These are phyloP conservation scores for Ceratocystis destructans DNA, from an alignment of 2,329 filamentous ascomycete genomes.

Conservation along the genomic window DNA sequence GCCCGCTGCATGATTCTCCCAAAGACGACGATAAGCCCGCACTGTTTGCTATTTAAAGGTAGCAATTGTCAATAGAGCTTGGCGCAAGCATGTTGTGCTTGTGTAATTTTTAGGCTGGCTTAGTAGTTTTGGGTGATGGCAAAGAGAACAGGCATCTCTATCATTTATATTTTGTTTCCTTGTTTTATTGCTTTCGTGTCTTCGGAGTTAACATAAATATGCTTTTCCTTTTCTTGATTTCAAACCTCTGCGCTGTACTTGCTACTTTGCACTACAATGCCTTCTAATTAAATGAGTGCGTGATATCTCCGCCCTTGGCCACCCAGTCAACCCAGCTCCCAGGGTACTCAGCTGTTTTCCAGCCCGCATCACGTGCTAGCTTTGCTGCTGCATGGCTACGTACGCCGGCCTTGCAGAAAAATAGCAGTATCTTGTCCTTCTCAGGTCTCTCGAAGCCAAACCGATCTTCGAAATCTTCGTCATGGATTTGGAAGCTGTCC, in stretches of 20 bases:
- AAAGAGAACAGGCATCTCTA: neutral
- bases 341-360: slow-evolving; percentile 58
- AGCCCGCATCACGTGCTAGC: slow-evolving; percentile 65
- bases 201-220: neutral
- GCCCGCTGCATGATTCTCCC: slow-evolving; percentile 30
- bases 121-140: neutral
- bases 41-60: neutral
- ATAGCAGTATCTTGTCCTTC: slow-evolving; percentile 50
- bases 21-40: neutral
- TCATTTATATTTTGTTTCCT: neutral
- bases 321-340: slow-evolving; percentile 78
- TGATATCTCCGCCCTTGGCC: slow-evolving; percentile 45
- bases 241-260: neutral
- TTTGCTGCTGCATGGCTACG: slow-evolving; percentile 63
- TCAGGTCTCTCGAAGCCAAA: slow-evolving; percentile 62
- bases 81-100: neutral
- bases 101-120: neutral
- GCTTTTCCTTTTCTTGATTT: neutral
- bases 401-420: slow-evolving; percentile 90
- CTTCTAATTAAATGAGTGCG: slow-evolving; percentile 21
- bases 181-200: neutral
- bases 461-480: slow-evolving; percentile 68
- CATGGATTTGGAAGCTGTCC: slow-evolving; percentile 62
- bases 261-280: neutral
- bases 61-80: neutral